Conservation (phyloP, 306 rosid genomes). For the Castanopsis chinensis region DNA sequence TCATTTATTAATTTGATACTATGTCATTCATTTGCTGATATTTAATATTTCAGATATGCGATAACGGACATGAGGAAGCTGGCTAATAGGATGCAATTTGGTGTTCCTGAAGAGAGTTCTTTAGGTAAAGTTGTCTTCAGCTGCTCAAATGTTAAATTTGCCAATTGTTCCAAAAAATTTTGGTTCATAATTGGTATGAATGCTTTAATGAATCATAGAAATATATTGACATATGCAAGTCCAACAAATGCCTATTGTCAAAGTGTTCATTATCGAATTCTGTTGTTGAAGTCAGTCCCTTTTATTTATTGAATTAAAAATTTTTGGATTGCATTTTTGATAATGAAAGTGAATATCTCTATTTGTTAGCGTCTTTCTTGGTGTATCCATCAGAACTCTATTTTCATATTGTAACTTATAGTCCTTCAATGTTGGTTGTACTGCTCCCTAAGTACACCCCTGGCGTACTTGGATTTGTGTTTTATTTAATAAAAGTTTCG, state of each 20-base stretch:
- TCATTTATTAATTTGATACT: not conserved
- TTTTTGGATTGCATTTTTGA: not conserved
- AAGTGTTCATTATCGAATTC: not conserved
- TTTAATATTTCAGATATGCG: conserved; percentile 62
- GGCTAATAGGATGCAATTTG: conserved; percentile 94
- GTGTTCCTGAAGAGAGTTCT: conserved; percentile 95
- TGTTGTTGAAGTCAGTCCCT: not conserved
- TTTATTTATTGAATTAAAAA: not conserved
- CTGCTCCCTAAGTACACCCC: too few species aligned
- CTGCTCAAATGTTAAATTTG: not conserved
- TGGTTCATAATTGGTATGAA: not conserved
- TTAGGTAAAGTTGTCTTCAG: conserved; percentile 48
- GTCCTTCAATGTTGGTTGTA: not conserved
- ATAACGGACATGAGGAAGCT: conserved; percentile 93
- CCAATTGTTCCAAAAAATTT: not conserved
- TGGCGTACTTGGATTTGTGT: too few species aligned
- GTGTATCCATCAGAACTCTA: not conserved
- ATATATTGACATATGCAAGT: not conserved
- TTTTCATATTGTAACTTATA: not conserved
- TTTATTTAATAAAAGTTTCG: too few species aligned
- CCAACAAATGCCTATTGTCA: not conserved
- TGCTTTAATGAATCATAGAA: not conserved
- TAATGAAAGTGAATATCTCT: not conserved
- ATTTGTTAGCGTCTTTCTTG: not conserved
- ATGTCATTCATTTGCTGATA: conserved; percentile 3